phyloP scores from a whole-genome alignment of 768 basidiomycete species.

The Naganishia friedmannii region DNA sequence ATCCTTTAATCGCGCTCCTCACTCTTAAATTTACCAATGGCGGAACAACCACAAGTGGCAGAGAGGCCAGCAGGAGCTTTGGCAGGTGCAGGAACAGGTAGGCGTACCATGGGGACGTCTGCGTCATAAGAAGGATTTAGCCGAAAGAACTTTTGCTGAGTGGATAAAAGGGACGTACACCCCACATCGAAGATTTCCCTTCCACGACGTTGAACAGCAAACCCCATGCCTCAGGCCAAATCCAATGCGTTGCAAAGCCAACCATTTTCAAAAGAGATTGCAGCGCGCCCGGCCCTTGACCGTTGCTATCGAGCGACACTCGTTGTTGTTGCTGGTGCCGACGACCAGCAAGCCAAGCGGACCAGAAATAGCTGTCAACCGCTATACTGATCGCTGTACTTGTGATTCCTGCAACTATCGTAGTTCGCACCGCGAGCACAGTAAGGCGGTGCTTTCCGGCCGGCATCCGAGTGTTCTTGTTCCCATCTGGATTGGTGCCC shows the following conservation, averaged over 20 bases:
- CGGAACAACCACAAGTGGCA: conserved; percentile 59
- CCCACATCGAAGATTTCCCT: conserved; percentile 88
- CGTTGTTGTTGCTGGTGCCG: conserved; percentile 26
- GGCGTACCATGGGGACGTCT: conserved; percentile 68
- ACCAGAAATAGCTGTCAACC: conserved; percentile 87
- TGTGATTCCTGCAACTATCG: conserved; percentile 40
- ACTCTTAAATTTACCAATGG: conserved; percentile 40
- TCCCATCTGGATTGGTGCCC: background rate
- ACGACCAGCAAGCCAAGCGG: conserved; percentile 8
- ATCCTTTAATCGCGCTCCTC: conserved; percentile 6
- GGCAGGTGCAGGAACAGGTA: conserved; percentile 72
- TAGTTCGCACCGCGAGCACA: conserved; percentile 26
- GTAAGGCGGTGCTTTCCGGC: background rate
- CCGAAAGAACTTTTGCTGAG: background rate
- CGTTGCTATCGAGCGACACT: no score
- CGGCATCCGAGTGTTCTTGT: background rate
- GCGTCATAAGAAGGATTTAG: conserved; percentile 8
- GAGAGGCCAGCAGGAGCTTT: conserved; percentile 66
- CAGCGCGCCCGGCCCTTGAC: no score
- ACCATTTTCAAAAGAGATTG: conserved; percentile 49
- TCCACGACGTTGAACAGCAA: conserved; percentile 80
- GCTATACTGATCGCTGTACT: conserved; percentile 7
- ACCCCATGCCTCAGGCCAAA: conserved; percentile 83
- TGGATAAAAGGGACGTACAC: conserved; percentile 60
- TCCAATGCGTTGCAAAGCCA: conserved; percentile 22